phyloP scores from a whole-genome alignment of 768 basidiomycete genomes.

The Lactifluus piperatus region DNA sequence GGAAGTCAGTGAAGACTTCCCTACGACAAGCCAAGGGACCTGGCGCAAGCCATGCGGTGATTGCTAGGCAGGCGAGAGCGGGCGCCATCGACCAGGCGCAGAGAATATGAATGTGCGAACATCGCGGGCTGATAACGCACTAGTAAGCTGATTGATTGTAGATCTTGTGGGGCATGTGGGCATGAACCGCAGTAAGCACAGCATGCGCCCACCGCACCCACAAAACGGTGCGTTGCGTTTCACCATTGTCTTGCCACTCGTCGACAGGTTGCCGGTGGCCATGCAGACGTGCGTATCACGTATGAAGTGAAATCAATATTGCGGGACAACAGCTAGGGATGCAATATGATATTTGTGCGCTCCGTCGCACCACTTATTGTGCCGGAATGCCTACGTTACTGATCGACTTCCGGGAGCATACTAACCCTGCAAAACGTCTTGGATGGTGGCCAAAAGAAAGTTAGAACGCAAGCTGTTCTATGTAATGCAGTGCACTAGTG shows the following conservation, averaged over 20 bases:
- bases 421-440: neutral
- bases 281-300: neutral
- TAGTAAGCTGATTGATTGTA: neutral
- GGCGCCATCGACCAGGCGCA: neutral
- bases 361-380: neutral
- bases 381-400: neutral
- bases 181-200: neutral
- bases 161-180: neutral
- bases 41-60: neutral
- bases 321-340: neutral
- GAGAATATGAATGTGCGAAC: neutral
- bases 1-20: neutral
- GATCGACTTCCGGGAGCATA: neutral
- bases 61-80: neutral
- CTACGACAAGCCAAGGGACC: neutral
- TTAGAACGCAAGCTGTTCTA: neutral
- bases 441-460: neutral
- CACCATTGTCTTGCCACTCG: neutral
- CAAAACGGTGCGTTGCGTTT: neutral
- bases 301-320: neutral
- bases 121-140: neutral
- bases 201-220: neutral
- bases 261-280: conserved; percentile 3
- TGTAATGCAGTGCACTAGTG: neutral
- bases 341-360: neutral